phyloP scores from a whole-genome alignment of 768 basidiomycete species.

The Russula compacta region DNA sequence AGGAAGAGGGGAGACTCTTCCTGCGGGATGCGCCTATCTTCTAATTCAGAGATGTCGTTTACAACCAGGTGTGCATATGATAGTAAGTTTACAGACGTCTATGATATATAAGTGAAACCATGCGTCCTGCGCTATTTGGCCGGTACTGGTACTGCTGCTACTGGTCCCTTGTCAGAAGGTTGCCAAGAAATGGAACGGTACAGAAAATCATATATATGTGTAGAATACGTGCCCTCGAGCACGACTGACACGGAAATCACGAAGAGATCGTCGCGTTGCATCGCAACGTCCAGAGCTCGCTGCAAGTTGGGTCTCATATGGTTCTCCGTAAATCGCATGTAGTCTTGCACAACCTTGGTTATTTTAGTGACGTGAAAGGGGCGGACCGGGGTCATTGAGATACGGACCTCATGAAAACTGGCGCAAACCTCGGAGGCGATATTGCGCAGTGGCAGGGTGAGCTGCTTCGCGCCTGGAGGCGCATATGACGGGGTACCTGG shows the following conservation, averaged over 20 bases:
- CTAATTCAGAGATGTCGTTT: constrained; percentile 25
- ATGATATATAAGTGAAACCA: neutral
- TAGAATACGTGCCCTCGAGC: constrained; percentile 16
- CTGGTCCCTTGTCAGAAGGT: constrained; percentile 3
- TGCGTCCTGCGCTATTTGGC: neutral
- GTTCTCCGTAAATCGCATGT: constrained; percentile 18
- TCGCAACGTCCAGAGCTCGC: constrained; percentile 12
- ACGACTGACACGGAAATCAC: constrained; percentile 18
- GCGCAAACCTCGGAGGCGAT: neutral
- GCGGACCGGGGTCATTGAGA: neutral
- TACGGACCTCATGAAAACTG: constrained; percentile 9
- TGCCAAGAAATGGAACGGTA: constrained; percentile 14
- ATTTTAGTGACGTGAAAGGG: neutral
- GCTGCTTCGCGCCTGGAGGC: neutral
- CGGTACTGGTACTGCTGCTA: neutral
- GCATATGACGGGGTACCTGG: constrained; percentile 20
- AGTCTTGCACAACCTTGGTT: constrained; percentile 9
- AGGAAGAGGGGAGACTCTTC: constrained; percentile 75
- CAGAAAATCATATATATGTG: constrained; percentile 19
- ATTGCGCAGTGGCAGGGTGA: constrained; percentile 13
- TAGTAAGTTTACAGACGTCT: neutral
- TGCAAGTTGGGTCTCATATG: constrained; percentile 16
- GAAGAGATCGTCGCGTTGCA: constrained; percentile 9
- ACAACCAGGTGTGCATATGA: neutral
- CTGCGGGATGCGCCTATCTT: constrained; percentile 87